Conservation (phyloP, 495 filamentous ascomycete species). For the Penicillium goetzii region DNA sequence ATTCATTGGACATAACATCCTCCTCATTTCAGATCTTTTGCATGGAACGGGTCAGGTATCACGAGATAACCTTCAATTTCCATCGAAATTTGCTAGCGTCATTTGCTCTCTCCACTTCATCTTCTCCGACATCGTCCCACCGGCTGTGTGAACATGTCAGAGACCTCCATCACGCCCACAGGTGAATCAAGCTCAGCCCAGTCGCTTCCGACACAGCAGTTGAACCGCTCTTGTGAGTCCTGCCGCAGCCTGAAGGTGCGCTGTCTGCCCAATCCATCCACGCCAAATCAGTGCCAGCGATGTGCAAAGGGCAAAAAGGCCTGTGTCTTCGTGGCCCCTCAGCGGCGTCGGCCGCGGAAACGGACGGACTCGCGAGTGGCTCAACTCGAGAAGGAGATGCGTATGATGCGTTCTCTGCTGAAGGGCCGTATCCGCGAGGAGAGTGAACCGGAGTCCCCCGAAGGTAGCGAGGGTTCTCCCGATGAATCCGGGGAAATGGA, state of each 20-base stretch:
- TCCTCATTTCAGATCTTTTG: neutral
- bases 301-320: slow-evolving; percentile 75
- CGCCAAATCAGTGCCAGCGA: slow-evolving; percentile 68
- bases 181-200: slow-evolving; percentile 29
- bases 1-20: neutral
- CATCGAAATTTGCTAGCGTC: neutral
- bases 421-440: slow-evolving; percentile 43
- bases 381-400: slow-evolving; percentile 88
- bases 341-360: slow-evolving; percentile 75
- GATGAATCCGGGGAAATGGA: slow-evolving; percentile 34
- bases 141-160: slow-evolving; percentile 37
- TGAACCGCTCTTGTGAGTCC: slow-evolving; percentile 79
- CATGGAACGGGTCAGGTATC: neutral
- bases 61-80: slow-evolving; percentile 2
- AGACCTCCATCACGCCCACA: slow-evolving; percentile 38
- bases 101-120: neutral
- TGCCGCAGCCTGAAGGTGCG: slow-evolving; percentile 84
- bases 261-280: slow-evolving; percentile 71
- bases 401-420: slow-evolving; percentile 57
- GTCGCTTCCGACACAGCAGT: slow-evolving; percentile 33
- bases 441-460: slow-evolving; percentile 37
- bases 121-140: slow-evolving; percentile 7
- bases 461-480: slow-evolving; percentile 32
- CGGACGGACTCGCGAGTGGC: slow-evolving; percentile 85
- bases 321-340: slow-evolving; percentile 79